These are phyloP conservation scores for Scalesia atractyloides DNA, from an alignment of 129 eudicot species.

Conservation along the genomic window DNA sequence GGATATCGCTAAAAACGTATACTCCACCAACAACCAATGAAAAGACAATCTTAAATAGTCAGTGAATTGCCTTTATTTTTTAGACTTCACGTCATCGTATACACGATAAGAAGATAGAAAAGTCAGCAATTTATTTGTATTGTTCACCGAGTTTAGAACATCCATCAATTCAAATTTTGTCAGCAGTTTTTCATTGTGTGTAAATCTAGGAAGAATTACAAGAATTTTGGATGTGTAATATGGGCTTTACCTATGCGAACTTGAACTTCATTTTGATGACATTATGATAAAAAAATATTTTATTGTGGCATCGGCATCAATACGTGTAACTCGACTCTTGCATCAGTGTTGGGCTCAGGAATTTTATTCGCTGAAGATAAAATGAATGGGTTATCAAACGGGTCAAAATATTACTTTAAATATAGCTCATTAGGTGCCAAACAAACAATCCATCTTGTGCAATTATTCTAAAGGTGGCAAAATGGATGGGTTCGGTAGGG, in stretches of 20 bases:
- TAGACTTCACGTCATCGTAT: conserved; percentile 25
- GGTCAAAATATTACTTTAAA: no score
- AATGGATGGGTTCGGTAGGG: no score
- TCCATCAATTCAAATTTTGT: conserved; percentile 28
- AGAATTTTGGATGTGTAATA: conserved; percentile 41
- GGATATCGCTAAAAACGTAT: conserved; percentile 31
- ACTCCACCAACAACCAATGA: conserved; percentile 23
- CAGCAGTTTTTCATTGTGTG: conserved; percentile 23
- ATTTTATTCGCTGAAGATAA: no score
- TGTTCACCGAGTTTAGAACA: conserved; percentile 34
- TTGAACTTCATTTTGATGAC: conserved; percentile 13
- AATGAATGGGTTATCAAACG: no score
- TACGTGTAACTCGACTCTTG: background rate
- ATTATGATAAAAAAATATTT: conserved; percentile 1
- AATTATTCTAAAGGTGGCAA: no score
- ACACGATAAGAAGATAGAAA: conserved; percentile 29
- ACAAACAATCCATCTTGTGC: no score
- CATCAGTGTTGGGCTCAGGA: background rate
- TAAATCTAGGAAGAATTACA: conserved; percentile 26
- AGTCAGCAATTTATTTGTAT: conserved; percentile 33
- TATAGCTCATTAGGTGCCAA: no score
- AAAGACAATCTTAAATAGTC: conserved; percentile 28
- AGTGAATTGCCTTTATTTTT: conserved; percentile 27
- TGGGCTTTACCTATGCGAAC: conserved; percentile 27
- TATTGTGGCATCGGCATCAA: background rate